Base-by-base conservation (phyloP, 805 yeast genomes). In the Candida cerambycidarum region DNA sequence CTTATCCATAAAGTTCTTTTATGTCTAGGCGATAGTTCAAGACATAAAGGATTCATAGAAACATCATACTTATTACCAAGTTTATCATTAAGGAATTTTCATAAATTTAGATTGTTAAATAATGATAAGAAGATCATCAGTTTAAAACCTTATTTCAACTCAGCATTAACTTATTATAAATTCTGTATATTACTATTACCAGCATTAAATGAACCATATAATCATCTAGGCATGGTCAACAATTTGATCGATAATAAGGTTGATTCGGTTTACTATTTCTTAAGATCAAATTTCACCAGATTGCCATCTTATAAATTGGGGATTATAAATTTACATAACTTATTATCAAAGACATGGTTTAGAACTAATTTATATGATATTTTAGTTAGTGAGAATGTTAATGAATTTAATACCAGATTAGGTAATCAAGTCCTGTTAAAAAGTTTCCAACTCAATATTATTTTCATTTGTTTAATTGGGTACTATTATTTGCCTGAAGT, bases 161-260 rank as follows among this genome's bases (percentile, higher is more conserved):
- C 51, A 36, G 52, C 73, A 2, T 45, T 67, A 23, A 52, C 50
- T 24, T 62, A 55, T 47, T 79, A 81, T 52, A 70, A 75, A 38
- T 58, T 69, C 34, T 80, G 88, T 14, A 73, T 79, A 24, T 54
- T 77, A 19, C 61, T 84, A 14, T 58, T 83, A 19, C 90, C 92
- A 1, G 78, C 87, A 0, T 68, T 82, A 43, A 85, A 85, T 41
- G 89, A 83, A 52, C 83, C 80, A 21, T 77, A 77, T 51, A 79
- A 79, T 50, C 82, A 79, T 50, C 69, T 78, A 37, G 86, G 83
- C 2, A 74, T 69, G 55, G 65, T 71, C 16, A 49, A 53, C 46
- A 69, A 69, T 45, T 39, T 58, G n/a, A 44, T 67, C 37, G 75
- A 71, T 42, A 76, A 75, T 46, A 71, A 70, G 40, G 71, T 65